These are phyloP conservation scores for Amanita brunnescens DNA, from an alignment of 768 basidiomycete genomes.

Conservation along the genomic window DNA sequence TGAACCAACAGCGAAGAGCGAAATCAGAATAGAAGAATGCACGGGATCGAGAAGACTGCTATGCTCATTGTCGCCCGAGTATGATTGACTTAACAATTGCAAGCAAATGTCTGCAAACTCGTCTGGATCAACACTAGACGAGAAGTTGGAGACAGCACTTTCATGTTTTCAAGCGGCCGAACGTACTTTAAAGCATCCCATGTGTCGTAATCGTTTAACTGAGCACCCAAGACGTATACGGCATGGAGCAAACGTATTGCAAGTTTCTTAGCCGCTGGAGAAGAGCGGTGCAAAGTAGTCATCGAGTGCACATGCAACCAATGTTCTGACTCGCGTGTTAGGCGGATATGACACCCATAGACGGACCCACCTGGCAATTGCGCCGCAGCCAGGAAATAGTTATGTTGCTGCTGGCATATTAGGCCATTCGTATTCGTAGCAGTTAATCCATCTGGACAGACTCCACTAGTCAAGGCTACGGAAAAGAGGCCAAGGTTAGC, in stretches of 20 bases:
- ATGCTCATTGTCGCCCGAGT: conserved; percentile 10
- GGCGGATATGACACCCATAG: conserved; percentile 2
- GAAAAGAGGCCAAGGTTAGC: conserved; percentile 39
- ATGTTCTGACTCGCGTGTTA: conserved; percentile 29
- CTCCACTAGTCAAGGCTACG: conserved; percentile 13
- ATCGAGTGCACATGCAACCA: conserved; percentile 41
- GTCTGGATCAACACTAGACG: conserved; percentile 4
- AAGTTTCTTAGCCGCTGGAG: conserved; percentile 54
- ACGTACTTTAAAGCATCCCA: conserved; percentile 13
- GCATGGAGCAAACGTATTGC: conserved; percentile 48
- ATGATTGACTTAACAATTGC: conserved; percentile 13
- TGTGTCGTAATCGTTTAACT: conserved; percentile 20
- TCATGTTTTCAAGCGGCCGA: not conserved
- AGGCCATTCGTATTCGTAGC: conserved; percentile 18
- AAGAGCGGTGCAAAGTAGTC: conserved; percentile 40
- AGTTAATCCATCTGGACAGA: conserved; percentile 1
- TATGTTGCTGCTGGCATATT: conserved; percentile 36
- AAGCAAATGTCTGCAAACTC: conserved; percentile 8
- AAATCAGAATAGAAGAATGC: conserved; percentile 31
- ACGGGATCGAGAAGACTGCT: conserved; percentile 20
- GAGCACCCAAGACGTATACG: conserved; percentile 42
- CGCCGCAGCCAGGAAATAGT: conserved; percentile 46
- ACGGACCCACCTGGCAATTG: conserved; percentile 54
- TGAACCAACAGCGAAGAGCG: conserved; percentile 30
- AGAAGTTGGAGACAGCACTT: not conserved